phyloP scores from a whole-genome alignment of 1,284 basidiomycete genomes.

The Leucoagaricus sp. region DNA sequence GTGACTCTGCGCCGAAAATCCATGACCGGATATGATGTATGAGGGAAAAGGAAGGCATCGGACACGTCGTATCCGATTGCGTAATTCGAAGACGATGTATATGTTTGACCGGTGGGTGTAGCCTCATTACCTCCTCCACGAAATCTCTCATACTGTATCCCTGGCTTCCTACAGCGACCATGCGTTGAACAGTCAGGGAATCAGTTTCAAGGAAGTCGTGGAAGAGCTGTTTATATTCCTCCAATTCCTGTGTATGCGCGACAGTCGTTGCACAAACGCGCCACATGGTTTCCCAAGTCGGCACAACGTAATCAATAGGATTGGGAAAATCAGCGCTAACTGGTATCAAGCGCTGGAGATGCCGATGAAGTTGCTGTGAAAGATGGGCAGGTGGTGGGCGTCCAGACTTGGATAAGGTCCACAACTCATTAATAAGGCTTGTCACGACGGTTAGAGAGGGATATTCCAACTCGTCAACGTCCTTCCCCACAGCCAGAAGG shows the following conservation, averaged over 20 bases:
- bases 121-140: conserved; percentile 45
- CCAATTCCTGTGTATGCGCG: conserved; percentile 36
- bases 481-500: conserved; percentile 37
- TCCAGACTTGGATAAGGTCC: conserved; percentile 40
- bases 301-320: conserved; percentile 53
- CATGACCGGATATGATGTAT: neutral
- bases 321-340: conserved; percentile 33
- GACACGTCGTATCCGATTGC: no score
- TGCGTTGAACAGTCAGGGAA: conserved; percentile 33
- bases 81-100: conserved; percentile 32
- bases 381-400: conserved; percentile 23
- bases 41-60: conserved; percentile 15
- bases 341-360: conserved; percentile 38
- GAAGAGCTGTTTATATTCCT: conserved; percentile 31
- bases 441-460: conserved; percentile 32
- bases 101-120: conserved; percentile 48
- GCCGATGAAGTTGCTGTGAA: conserved; percentile 22
- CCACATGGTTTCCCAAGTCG: conserved; percentile 63
- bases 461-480: conserved; percentile 30
- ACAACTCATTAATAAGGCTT: conserved; percentile 45
- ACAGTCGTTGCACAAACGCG: conserved; percentile 52
- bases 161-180: conserved; percentile 9
- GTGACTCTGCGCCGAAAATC: conserved; percentile 5
- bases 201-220: conserved; percentile 41
- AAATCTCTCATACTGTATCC: conserved; percentile 39